A percentile compares a stretch with the other conserved stretches of the same genome.
Conservation (phyloP, 257 asterid species). For the Petunia axillaris region DNA sequence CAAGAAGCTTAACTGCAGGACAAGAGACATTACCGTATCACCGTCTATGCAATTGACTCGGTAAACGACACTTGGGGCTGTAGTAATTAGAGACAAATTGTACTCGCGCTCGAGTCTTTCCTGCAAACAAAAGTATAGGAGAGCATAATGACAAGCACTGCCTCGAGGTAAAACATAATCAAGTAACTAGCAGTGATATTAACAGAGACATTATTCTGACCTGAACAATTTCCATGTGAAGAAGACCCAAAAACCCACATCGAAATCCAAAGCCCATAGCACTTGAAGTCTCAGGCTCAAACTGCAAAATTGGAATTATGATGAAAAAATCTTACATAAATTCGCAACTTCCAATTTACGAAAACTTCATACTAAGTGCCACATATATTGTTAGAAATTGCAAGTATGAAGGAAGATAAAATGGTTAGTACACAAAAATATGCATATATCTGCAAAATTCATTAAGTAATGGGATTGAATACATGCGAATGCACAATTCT, state of each 20-base stretch:
- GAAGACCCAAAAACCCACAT: slow-evolving; percentile 98
- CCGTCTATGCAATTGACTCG: slow-evolving; percentile 74
- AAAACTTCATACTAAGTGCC: neutral
- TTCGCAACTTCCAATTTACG: slow-evolving; percentile 1
- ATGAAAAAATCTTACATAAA: neutral
- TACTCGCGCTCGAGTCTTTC: slow-evolving; percentile 98
- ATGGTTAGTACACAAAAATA: neutral
- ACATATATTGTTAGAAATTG: neutral
- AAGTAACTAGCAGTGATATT: slow-evolving; percentile 24
- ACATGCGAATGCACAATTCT: neutral
- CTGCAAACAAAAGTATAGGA: slow-evolving; percentile 52
- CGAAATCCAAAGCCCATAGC: slow-evolving; percentile 99
- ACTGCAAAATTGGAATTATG: slow-evolving; percentile 44
- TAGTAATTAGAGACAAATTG: slow-evolving; percentile 86
- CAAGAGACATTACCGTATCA: slow-evolving; percentile 73
- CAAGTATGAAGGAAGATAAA: neutral
- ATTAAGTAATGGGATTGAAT: neutral
- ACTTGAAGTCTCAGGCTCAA: slow-evolving; percentile 95
- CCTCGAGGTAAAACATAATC: slow-evolving; percentile 31
- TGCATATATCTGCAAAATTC: slow-evolving; percentile 17
- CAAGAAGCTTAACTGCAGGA: slow-evolving; percentile 39
- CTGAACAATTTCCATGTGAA: slow-evolving; percentile 99
- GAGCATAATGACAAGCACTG: slow-evolving; percentile 13
- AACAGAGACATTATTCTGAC: slow-evolving; percentile 41
- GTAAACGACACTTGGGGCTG: slow-evolving; percentile 98